Evolutionary conservation across 148 eudicot species (phyloP).

Genomic region (Suaeda aralocaspica): DNA sequence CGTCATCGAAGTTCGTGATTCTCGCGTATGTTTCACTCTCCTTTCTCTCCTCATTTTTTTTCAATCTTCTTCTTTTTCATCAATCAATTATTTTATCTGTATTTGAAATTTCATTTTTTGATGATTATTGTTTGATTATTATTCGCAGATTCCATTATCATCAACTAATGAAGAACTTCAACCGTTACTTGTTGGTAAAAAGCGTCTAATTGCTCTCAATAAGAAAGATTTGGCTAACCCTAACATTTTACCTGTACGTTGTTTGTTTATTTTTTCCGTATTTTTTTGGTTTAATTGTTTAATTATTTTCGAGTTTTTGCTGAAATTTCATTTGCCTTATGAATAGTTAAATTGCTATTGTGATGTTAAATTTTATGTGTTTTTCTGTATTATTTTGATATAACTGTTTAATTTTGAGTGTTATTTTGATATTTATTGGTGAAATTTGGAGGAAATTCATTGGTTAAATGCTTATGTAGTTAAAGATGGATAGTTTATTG

Average conservation of each 20-base stretch:
- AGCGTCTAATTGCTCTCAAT: constrained; percentile 82
- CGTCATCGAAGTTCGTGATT: constrained; percentile 93
- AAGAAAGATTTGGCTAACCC: constrained; percentile 97
- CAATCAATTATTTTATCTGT: background rate
- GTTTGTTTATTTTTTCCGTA: background rate
- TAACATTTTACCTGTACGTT: constrained; percentile 73
- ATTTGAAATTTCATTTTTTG: background rate
- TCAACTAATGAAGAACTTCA: constrained; percentile 85
- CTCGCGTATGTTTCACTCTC: constrained; percentile 45
- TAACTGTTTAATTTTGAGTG: background rate
- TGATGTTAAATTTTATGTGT: too few relatives aligned
- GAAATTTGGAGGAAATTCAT: background rate
- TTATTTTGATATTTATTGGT: background rate
- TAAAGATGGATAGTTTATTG: background rate
- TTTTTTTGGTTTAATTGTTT: background rate
- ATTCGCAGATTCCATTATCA: constrained; percentile 71
- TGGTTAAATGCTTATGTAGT: background rate
- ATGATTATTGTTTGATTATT: background rate
- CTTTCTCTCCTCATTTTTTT: background rate
- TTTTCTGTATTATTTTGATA: background rate
- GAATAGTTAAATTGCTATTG: too few relatives aligned
- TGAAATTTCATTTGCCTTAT: too few relatives aligned
- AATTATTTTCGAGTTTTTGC: too few relatives aligned
- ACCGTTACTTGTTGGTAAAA: constrained; percentile 61
- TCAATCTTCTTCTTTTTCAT: constrained; percentile 6